phyloP scores from a whole-genome alignment of 2,329 filamentous ascomycete species.

The Ceratocystis smalleyi region DNA sequence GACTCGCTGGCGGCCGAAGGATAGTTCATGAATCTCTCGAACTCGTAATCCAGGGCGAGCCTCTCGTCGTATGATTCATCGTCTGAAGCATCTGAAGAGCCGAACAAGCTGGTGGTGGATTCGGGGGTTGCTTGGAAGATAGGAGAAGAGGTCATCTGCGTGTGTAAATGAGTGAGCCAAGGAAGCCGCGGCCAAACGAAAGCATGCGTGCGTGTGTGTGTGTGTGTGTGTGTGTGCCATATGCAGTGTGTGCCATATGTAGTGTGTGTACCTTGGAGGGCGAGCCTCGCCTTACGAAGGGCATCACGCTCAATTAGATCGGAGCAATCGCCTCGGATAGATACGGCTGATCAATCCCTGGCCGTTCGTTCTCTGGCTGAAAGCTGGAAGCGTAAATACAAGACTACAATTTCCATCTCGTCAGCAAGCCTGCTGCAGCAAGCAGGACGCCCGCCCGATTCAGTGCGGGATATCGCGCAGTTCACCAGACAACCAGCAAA shows the following conservation, averaged over 20 bases:
- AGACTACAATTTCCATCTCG: not conserved
- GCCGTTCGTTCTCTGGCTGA: too few species aligned
- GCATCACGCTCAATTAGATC: too few species aligned
- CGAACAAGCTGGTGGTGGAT: not conserved
- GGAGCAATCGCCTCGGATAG: too few species aligned
- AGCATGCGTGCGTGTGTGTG: too few species aligned
- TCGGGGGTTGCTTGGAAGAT: not conserved
- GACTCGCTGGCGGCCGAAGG: not conserved
- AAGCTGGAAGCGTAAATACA: not conserved
- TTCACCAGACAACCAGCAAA: constrained; percentile 1
- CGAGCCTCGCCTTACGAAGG: not conserved
- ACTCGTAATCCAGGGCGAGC: not conserved
- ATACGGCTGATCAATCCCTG: too few species aligned
- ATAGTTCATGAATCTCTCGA: not conserved
- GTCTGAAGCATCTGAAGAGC: not conserved
- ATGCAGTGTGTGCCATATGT: too few species aligned
- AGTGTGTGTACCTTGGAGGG: not conserved
- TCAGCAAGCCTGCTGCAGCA: not conserved
- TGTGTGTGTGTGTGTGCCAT: too few species aligned
- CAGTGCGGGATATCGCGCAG: not conserved
- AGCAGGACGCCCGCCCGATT: not conserved
- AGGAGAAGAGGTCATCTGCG: not conserved
- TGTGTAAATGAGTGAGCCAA: not conserved
- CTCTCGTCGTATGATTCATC: not conserved
- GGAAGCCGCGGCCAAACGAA: not conserved